A percentile compares a stretch with the other conserved stretches of the same genome.
Conservation (phyloP, 1,139 yeast species). For the Meyerozyma smithsonii region DNA sequence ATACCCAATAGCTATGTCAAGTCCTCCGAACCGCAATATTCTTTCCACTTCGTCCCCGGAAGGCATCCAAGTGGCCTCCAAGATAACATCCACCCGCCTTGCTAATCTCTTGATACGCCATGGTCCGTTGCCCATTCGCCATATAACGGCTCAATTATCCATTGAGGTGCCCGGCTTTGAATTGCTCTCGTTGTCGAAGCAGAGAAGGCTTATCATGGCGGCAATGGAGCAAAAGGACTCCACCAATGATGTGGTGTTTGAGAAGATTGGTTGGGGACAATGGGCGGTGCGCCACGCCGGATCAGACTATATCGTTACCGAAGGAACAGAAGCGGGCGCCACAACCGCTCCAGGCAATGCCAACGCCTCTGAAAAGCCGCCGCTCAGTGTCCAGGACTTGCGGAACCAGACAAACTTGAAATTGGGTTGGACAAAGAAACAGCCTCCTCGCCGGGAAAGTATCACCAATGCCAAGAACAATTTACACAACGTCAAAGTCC, state of each 20-base stretch:
- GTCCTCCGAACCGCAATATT: conserved; percentile 12
- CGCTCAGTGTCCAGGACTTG: conserved; percentile 33
- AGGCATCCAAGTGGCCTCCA: conserved; percentile 83
- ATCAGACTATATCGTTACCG: conserved; percentile 45
- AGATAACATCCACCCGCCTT: conserved; percentile 76
- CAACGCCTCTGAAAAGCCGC: conserved; percentile 10
- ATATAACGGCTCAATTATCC: conserved; percentile 75
- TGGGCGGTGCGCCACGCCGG: conserved; percentile 77
- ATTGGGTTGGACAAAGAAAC: conserved; percentile 44
- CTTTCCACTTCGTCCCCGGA: conserved; percentile 81
- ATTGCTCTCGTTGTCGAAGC: conserved; percentile 76
- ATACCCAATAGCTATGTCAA: background rate
- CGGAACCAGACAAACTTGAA: conserved; percentile 38
- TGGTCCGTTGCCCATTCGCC: conserved; percentile 90
- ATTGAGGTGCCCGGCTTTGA: conserved; percentile 77
- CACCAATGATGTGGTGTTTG: conserved; percentile 64
- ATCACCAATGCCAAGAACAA: conserved; percentile 47
- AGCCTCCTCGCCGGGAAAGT: conserved; percentile 45
- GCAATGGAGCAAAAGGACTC: conserved; percentile 70
- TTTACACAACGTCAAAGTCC: conserved; percentile 43
- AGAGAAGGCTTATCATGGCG: conserved; percentile 83
- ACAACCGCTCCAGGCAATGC: conserved; percentile 5
- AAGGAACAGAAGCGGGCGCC: conserved; percentile 28
- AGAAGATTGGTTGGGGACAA: conserved; percentile 97
- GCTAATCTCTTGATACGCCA: conserved; percentile 64